Evolutionary conservation across 2,329 filamentous ascomycete genomes (phyloP).

Genomic region (Fusarium pilosicola): DNA sequence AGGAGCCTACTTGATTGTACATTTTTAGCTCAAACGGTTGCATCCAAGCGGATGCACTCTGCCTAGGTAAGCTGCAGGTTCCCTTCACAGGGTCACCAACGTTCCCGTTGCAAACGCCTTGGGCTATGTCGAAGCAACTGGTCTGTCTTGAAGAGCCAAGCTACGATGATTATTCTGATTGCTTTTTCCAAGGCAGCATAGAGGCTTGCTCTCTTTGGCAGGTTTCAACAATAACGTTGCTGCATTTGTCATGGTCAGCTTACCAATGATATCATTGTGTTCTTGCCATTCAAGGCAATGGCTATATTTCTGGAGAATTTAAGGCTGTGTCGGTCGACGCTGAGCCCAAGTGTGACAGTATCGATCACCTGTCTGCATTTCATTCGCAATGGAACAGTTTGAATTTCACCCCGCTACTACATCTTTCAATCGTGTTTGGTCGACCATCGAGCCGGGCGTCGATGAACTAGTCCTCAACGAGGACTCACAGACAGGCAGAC

Average conservation of each 20-base stretch:
- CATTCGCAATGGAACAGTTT: slow-evolving; percentile 41
- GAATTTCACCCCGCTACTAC: slow-evolving; percentile 43
- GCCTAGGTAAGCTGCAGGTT: slow-evolving; percentile 7
- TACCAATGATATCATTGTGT: slow-evolving; percentile 18
- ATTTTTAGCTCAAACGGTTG: slow-evolving; percentile 4
- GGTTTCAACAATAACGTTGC: neutral
- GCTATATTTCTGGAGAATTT: neutral
- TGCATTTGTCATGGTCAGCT: slow-evolving; percentile 31
- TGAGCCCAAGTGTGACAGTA: neutral
- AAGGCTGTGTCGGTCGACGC: slow-evolving; percentile 1
- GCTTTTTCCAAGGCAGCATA: neutral
- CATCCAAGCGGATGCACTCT: slow-evolving; percentile 1
- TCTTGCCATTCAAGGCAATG: neutral
- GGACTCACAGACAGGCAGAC: slow-evolving; percentile 41
- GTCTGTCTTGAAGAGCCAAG: neutral
- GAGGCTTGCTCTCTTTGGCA: neutral
- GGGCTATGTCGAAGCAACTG: neutral
- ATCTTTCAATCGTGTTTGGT: slow-evolving; percentile 34
- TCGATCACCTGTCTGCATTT: neutral
- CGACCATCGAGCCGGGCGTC: slow-evolving; percentile 46
- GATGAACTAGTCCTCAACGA: slow-evolving; percentile 51
- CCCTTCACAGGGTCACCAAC: neutral
- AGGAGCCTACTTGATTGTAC: neutral
- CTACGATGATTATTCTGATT: neutral
- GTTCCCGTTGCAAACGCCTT: neutral